A percentile compares a stretch with the other conserved stretches of the same genome.
Conservation (phyloP, 169 alveolate species). For the Eimeria maxima region DNA sequence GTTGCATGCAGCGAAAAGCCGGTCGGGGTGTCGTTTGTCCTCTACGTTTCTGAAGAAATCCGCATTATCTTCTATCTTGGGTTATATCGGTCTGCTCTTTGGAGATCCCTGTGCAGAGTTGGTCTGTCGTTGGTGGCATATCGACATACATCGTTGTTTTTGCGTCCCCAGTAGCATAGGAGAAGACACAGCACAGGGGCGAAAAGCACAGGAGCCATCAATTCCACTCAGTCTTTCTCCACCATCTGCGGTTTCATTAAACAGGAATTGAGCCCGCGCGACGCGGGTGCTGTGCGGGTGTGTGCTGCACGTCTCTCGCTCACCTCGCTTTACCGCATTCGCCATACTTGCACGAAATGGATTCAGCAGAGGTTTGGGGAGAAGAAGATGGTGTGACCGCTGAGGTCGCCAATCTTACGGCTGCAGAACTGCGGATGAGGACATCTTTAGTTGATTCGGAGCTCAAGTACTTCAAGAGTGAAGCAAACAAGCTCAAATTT, state of each 20-base stretch:
- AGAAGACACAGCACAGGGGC: neutral
- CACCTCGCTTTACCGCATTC: constrained; percentile 2
- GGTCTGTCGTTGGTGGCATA: neutral
- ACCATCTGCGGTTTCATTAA: neutral
- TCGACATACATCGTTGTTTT: neutral
- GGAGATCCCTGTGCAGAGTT: neutral
- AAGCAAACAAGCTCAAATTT: constrained; percentile 70
- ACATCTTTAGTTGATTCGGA: constrained; percentile 86
- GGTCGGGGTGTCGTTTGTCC: constrained; percentile 1
- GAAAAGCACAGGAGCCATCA: neutral
- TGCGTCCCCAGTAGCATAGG: neutral
- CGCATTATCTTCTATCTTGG: neutral
- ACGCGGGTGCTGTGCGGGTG: constrained; percentile 33
- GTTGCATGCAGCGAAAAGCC: constrained; percentile 35
- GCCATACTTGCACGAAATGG: constrained; percentile 35
- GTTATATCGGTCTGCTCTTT: neutral
- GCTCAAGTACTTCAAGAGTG: constrained; percentile 84
- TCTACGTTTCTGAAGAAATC: constrained; percentile 4
- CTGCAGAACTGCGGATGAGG: constrained; percentile 83
- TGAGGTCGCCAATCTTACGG: constrained; percentile 83
- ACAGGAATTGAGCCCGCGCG: neutral
- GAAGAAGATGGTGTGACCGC: constrained; percentile 86
- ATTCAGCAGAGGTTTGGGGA: constrained; percentile 81
- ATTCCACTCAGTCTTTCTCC: neutral
- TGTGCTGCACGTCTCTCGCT: constrained; percentile 21